Base-by-base conservation (phyloP, 352 stramenopile species). In the Phytophthora pini region DNA sequence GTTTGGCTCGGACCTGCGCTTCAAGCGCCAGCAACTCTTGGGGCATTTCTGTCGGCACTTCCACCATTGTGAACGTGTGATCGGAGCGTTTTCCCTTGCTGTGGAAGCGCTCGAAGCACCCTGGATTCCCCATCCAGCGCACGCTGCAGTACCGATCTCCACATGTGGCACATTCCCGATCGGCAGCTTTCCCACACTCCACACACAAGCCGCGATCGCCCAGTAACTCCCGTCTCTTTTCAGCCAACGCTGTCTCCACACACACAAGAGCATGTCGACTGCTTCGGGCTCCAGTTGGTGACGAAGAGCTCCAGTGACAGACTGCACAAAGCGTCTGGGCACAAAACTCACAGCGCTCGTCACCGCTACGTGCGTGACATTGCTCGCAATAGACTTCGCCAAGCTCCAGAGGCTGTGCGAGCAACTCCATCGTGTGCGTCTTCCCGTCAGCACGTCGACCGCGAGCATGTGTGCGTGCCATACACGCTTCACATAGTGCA, bases 41-140 rank as follows among this genome's bases (percentile, higher is more conserved):
- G 24, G 66, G 66, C 34, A 72, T 72, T 68, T 81, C 56, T 9
- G 36, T 56, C 0, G 64, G 69, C 20, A 76, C 56, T 10, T 71
- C 54, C 4, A 87, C 70, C 51, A 65, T 62, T 27, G 53, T 60
- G 22, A 66, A 88, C n/a, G 67, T 66, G 63, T 93, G 87, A 54
- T 88, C 73, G 3, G 75, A 74, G 32, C 87, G 82, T 56, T 84
- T 86, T 34, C 84, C 87, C 31, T 90, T 92, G 34, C 54, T 70
- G 55, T 95, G 87, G 65, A 93, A 95, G 26, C 78, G 72, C 69
- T 95, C 84, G 62, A 95, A 95, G 65, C 87, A 95, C 11, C 85
- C 87, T 5, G 85, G 64, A 63, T 95, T 90, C 34, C 87, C 87
- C 82, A 93, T 93, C 84, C 87, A 93, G 17, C 81, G 82, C 17